Conservation (phyloP, 2,329 filamentous ascomycete genomes). For the Neobulgaria alba region DNA sequence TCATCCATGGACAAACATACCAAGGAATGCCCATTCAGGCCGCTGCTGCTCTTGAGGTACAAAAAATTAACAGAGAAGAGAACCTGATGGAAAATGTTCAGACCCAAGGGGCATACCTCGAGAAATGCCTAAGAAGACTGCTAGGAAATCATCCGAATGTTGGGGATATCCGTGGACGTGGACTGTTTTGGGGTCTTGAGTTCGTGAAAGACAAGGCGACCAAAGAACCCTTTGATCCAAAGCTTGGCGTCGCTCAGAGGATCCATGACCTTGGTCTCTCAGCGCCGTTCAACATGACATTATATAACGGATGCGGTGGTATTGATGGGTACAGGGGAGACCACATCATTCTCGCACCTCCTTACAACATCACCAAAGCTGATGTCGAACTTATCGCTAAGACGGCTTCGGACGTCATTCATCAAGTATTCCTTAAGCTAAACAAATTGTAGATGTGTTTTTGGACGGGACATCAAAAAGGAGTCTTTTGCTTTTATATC, state of each 20-base stretch:
- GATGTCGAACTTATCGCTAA: conserved; percentile 48
- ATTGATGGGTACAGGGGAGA: conserved; percentile 49
- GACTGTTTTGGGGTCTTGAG: conserved; percentile 49
- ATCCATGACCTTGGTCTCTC: conserved; percentile 39
- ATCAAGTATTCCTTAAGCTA: conserved; percentile 17
- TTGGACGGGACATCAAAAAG: too few relatives aligned
- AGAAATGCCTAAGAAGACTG: conserved; percentile 33
- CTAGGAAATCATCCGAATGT: conserved; percentile 41
- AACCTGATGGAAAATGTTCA: conserved; percentile 50
- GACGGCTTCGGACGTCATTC: conserved; percentile 21
- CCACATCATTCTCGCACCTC: conserved; percentile 52
- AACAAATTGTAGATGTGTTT: conserved; percentile 3
- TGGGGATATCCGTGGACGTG: conserved; percentile 52
- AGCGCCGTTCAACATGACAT: conserved; percentile 39
- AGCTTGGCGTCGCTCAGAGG: conserved; percentile 35
- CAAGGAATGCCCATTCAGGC: conserved; percentile 53
- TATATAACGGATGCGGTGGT: conserved; percentile 52
- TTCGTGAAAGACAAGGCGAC: conserved; percentile 43
- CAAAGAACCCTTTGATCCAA: conserved; percentile 39
- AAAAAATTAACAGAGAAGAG: conserved; percentile 48
- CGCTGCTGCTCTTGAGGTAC: conserved; percentile 53
- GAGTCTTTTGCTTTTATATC: too few relatives aligned
- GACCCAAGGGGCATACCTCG: conserved; percentile 42
- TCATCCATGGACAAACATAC: conserved; percentile 40
- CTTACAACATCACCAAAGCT: conserved; percentile 46